Conservation (phyloP, 2,329 filamentous ascomycete genomes). For the Peltaster fructicola region DNA sequence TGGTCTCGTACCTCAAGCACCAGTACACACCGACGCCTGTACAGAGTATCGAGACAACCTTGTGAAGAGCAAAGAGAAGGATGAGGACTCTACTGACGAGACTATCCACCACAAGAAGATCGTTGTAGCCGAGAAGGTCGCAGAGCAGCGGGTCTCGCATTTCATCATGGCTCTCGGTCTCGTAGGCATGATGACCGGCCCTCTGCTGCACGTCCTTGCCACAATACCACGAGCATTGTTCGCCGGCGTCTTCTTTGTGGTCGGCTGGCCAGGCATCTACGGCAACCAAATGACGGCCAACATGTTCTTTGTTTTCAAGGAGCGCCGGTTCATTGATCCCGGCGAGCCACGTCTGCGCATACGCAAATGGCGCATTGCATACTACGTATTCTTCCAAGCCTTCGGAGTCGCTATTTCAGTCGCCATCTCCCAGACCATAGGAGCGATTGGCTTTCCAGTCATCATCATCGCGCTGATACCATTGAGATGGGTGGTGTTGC, state of each 20-base stretch:
- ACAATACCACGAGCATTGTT: slow-evolving; percentile 38
- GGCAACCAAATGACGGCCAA: slow-evolving; percentile 37
- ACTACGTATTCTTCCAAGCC: slow-evolving; percentile 35
- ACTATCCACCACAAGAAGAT: slow-evolving; percentile 26
- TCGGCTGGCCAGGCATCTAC: slow-evolving; percentile 35
- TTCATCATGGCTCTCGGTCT: slow-evolving; percentile 37
- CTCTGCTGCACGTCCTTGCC: slow-evolving; percentile 34
- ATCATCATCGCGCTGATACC: slow-evolving; percentile 40
- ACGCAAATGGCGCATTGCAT: slow-evolving; percentile 27
- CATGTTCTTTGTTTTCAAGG: slow-evolving; percentile 30
- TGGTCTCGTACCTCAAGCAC: slow-evolving; percentile 41
- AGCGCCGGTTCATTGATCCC: slow-evolving; percentile 29
- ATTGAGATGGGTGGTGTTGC: slow-evolving; percentile 32
- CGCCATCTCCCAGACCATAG: slow-evolving; percentile 42
- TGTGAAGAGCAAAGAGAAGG: slow-evolving; percentile 26
- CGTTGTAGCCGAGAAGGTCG: slow-evolving; percentile 29
- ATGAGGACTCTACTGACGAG: slow-evolving; percentile 20
- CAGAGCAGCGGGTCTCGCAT: slow-evolving; percentile 39
- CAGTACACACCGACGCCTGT: slow-evolving; percentile 39
- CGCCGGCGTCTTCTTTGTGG: slow-evolving; percentile 40
- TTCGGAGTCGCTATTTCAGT: slow-evolving; percentile 36
- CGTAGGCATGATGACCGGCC: slow-evolving; percentile 39
- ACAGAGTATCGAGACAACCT: slow-evolving; percentile 23
- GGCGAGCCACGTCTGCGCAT: slow-evolving; percentile 30
- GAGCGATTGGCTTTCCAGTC: slow-evolving; percentile 41